These are phyloP conservation scores for Solanum boliviense DNA, from an alignment of 257 asterid genomes.

Conservation along the genomic window DNA sequence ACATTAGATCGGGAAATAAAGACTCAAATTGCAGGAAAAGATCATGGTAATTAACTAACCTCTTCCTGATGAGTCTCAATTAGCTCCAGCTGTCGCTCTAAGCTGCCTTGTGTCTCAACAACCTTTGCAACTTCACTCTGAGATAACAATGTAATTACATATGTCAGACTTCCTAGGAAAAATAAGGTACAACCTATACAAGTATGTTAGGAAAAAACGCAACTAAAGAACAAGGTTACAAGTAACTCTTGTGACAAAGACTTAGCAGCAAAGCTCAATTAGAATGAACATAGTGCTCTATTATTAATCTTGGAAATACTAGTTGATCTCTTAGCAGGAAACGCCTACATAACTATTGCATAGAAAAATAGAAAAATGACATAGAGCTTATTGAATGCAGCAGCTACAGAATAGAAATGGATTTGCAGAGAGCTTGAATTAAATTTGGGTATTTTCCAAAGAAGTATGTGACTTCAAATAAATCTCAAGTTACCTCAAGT, in stretches of 20 bases:
- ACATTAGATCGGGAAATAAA: neutral
- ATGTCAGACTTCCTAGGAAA: neutral
- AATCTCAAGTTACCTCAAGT: conserved; percentile 60
- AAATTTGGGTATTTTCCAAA: neutral
- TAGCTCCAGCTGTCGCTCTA: conserved; percentile 89
- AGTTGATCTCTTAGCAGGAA: neutral
- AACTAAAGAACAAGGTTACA: neutral
- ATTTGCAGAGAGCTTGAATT: neutral
- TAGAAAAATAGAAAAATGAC: neutral
- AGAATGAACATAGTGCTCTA: neutral
- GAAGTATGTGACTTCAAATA: neutral
- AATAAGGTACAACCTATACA: neutral
- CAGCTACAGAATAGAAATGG: neutral
- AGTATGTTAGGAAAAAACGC: neutral
- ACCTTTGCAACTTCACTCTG: conserved; percentile 94
- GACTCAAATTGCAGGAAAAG: neutral
- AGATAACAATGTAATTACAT: neutral
- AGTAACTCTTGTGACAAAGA: neutral
- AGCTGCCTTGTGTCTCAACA: conserved; percentile 68
- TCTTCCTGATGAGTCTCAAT: conserved; percentile 96
- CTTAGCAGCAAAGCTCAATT: neutral
- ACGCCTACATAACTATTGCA: neutral
- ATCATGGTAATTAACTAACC: conserved; percentile 24
- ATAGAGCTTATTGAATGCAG: neutral
- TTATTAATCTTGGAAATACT: neutral